A percentile compares a stretch with the other conserved stretches of the same genome.
Conservation (phyloP, 495 filamentous ascomycete genomes). For the Talaromyces wortmannii region DNA sequence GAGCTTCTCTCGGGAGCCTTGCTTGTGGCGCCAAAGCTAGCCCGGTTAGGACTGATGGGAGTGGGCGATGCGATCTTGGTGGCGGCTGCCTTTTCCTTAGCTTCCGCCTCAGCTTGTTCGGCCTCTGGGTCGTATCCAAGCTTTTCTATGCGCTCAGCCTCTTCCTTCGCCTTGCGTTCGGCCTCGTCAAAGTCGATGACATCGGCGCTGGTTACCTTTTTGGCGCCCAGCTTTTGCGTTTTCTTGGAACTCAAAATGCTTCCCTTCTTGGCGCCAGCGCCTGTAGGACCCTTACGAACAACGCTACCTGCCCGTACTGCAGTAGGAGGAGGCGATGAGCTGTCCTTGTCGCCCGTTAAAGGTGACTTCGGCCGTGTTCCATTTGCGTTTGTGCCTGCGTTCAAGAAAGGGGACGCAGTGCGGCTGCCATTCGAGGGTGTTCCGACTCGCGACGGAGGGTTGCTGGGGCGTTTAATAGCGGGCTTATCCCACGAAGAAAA, state of each 20-base stretch:
- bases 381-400: conserved; percentile 60
- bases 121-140: conserved; percentile 96
- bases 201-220: conserved; percentile 72
- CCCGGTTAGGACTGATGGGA: conserved; percentile 59
- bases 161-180: conserved; percentile 93
- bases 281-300: conserved; percentile 61
- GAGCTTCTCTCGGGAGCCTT: conserved; percentile 49
- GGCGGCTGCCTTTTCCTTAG: conserved; percentile 39
- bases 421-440: conserved; percentile 82
- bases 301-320: conserved; percentile 70
- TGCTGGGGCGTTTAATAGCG: conserved; percentile 91
- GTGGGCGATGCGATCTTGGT: conserved; percentile 57
- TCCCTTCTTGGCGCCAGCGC: conserved; percentile 61
- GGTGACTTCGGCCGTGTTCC: conserved; percentile 76
- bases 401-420: conserved; percentile 84
- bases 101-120: conserved; percentile 56
- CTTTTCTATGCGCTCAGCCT: conserved; percentile 93
- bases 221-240: conserved; percentile 76
- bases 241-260: conserved; percentile 90
- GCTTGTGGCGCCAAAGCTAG: conserved; percentile 51
- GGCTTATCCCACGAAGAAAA: conserved; percentile 99
- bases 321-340: conserved; percentile 38
- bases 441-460: conserved; percentile 83
- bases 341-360: conserved; percentile 53
- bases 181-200: conserved; percentile 93